These are phyloP conservation scores for Penicillium sp. DNA, from an alignment of 2,329 filamentous ascomycete species.

Conservation along the genomic window DNA sequence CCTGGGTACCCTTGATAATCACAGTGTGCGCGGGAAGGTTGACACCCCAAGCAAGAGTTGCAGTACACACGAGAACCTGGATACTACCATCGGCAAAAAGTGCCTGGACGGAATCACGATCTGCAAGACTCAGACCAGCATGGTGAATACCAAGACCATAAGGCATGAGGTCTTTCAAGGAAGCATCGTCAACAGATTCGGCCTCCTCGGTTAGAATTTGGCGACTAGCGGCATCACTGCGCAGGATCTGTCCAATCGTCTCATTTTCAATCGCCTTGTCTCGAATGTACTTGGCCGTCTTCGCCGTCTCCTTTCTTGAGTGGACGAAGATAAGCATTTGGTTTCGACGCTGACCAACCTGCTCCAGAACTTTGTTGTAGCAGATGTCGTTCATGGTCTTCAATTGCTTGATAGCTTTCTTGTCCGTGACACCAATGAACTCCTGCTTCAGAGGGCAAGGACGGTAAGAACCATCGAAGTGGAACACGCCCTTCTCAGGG, in stretches of 20 bases:
- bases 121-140: constrained; percentile 92
- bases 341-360: constrained; percentile 87
- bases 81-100: constrained; percentile 88
- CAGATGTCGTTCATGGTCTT: constrained; percentile 99
- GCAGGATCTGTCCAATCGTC: constrained; percentile 92
- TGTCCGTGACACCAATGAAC: constrained; percentile 95
- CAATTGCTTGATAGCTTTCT: constrained; percentile 97
- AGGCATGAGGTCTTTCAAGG: constrained; percentile 89
- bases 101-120: constrained; percentile 92
- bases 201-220: constrained; percentile 86
- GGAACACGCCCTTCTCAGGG: constrained; percentile 79
- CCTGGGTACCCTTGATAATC: constrained; percentile 97
- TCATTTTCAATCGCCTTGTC: constrained; percentile 97
- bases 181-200: constrained; percentile 75
- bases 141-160: constrained; percentile 99
- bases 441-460: constrained; percentile 95
- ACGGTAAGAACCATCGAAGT: constrained; percentile 91
- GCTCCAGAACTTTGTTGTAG: constrained; percentile 95
- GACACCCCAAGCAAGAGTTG: constrained; percentile 98
- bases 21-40: constrained; percentile 97
- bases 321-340: constrained; percentile 99
- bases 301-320: constrained; percentile 95
- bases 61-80: constrained; percentile 93
- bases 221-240: constrained; percentile 85
- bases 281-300: constrained; percentile 92